These are phyloP conservation scores for Craterostigma plantagineum DNA, from an alignment of 257 asterid genomes.

Conservation along the genomic window DNA sequence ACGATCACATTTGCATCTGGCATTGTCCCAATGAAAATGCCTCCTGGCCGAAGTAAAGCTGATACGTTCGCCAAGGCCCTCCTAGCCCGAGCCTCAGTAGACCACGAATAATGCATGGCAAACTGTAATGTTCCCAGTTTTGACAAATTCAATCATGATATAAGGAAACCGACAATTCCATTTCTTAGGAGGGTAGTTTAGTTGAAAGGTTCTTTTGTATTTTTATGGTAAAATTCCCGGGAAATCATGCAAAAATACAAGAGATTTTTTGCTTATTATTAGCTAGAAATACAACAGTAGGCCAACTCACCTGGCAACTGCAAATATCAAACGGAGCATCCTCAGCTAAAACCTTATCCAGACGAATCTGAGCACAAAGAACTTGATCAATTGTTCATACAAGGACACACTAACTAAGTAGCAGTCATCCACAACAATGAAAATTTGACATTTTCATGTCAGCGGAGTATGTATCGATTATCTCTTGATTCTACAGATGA, in stretches of 20 bases:
- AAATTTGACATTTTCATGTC: slow-evolving; percentile 2
- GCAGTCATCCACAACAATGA: slow-evolving; percentile 1
- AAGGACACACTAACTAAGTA: too few species aligned
- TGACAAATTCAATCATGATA: slow-evolving; percentile 7
- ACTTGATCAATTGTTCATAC: neutral
- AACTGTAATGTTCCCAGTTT: slow-evolving; percentile 37
- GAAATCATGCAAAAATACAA: neutral
- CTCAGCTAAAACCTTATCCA: slow-evolving; percentile 68
- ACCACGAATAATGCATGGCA: slow-evolving; percentile 99
- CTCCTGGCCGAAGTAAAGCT: slow-evolving; percentile 95
- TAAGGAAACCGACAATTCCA: neutral
- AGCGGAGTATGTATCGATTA: too few species aligned
- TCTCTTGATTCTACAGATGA: too few species aligned
- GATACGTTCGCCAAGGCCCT: slow-evolving; percentile 87
- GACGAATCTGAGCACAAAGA: slow-evolving; percentile 32
- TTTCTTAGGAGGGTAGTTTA: neutral
- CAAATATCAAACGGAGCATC: slow-evolving; percentile 93
- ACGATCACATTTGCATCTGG: slow-evolving; percentile 93
- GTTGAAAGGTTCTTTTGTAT: too few species aligned
- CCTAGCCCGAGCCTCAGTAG: slow-evolving; percentile 95
- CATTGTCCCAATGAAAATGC: slow-evolving; percentile 92
- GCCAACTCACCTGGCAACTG: slow-evolving; percentile 74
- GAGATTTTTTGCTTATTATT: slow-evolving; percentile 1
- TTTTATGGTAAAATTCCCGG: too few species aligned
- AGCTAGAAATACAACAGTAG: slow-evolving; percentile 9